A percentile compares a stretch with the other conserved stretches of the same genome.
These are phyloP conservation scores for Solanum hybrid DNA, from an alignment of 305 asterid genomes.

Conservation along the genomic window DNA sequence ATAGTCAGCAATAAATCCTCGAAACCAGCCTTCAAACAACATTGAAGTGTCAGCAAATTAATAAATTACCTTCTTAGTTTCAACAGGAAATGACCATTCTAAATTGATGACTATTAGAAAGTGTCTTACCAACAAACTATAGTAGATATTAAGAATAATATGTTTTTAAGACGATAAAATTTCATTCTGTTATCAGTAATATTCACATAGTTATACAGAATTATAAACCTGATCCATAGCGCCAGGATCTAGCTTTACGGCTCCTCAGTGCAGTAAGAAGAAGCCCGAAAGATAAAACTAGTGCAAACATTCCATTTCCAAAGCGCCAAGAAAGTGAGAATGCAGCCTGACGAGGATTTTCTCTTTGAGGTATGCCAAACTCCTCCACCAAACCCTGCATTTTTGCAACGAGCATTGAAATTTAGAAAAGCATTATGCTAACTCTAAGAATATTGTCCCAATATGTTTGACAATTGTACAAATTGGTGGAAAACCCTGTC, in stretches of 20 bases:
- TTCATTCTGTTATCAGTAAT: not conserved
- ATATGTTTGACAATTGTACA: not conserved
- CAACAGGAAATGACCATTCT: not conserved
- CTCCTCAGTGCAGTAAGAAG: slow-evolving; percentile 74
- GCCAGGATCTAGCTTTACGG: slow-evolving; percentile 90
- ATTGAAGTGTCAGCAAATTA: slow-evolving; percentile 12
- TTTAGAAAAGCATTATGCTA: not conserved
- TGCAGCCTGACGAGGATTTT: slow-evolving; percentile 41
- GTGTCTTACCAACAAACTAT: not conserved
- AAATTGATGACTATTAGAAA: not conserved
- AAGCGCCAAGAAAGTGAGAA: slow-evolving; percentile 79
- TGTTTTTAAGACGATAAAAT: not conserved
- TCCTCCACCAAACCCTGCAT: slow-evolving; percentile 88
- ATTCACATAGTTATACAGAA: not conserved
- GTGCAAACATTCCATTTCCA: slow-evolving; percentile 95
- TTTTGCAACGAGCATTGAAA: not conserved
- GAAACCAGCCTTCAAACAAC: slow-evolving; percentile 55
- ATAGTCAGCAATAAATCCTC: slow-evolving; percentile 90
- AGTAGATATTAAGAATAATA: not conserved
- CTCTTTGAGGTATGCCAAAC: slow-evolving; percentile 74
- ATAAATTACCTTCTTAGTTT: not conserved
- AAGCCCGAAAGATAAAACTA: slow-evolving; percentile 88
- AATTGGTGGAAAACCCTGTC: not conserved
- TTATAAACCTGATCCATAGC: slow-evolving; percentile 76
- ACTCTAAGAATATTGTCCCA: not conserved